Base-by-base conservation (phyloP, 768 basidiomycete genomes). In the Leccinum longicurvipes region DNA sequence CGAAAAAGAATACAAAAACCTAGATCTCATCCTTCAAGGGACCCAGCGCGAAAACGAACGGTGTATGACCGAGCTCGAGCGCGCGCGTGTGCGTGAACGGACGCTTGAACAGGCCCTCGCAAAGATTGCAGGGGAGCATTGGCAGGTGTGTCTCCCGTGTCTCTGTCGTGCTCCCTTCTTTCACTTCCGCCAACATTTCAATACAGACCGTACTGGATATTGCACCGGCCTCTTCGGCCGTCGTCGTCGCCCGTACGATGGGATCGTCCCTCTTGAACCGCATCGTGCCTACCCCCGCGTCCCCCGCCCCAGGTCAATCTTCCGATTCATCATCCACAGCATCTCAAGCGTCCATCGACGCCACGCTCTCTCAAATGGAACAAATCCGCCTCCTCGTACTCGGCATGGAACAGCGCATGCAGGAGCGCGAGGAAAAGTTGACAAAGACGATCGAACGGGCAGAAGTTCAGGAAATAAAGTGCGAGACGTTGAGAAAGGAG, bases 31-130 rank as follows among this genome's bases (percentile, higher is more conserved):
- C 3, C 71, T 91, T 0, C 82, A 88, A 56, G 91, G 90, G 0
- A 92, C 91, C 0, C 89, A 91, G 60, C 75, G 89, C 49, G 91
- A 93, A 74, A 93, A 93, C 63, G 90, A 92, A 62, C 78, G 86
- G 48, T 87, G 85, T 59, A 92, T 93, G 91, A 77, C 82, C 0
- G 89, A 91, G 56, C 75, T 91, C 3, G 90, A 92, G 54, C 77
- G 86, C 60, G 79, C 75, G 3, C 88, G 82, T 55, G 77, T 77
- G n/a, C 77, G 91, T 48, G 88, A 91, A 71, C 88, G 89, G 68
- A 76, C 82, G 71, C 79, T 92, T 32, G 91, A 93, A 66, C 79
- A 82, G 29, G 87, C 89, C 47, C 69, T 93, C 14, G 75, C 82
- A 6, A 84, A 81, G 58, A 71, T 91, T 21, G 86, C 82, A 1